phyloP scores from a whole-genome alignment of 2,329 filamentous ascomycete species.

The Calonectria henricotiae region DNA sequence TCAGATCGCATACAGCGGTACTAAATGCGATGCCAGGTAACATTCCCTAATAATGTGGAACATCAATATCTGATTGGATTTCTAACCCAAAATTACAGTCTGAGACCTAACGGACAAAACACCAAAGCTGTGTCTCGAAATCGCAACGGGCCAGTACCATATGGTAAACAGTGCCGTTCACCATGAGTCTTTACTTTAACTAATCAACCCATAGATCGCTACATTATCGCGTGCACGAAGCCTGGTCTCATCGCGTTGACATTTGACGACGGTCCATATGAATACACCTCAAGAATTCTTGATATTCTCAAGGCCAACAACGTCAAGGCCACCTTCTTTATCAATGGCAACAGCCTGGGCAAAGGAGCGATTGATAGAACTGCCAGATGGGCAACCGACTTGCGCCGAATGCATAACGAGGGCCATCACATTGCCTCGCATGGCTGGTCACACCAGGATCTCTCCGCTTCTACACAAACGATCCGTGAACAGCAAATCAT shows the following conservation, averaged over 20 bases:
- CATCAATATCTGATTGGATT: too few relatives aligned
- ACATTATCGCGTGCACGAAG: conserved; percentile 60
- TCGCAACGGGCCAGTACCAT: not conserved
- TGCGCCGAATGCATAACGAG: conserved; percentile 66
- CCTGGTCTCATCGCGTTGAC: conserved; percentile 62
- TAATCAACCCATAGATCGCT: not conserved
- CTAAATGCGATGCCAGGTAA: conserved; percentile 51
- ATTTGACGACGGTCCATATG: conserved; percentile 65
- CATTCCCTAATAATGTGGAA: not conserved
- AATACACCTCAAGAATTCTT: conserved; percentile 62
- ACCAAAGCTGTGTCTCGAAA: not conserved
- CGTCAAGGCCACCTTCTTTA: conserved; percentile 60
- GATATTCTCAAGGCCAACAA: conserved; percentile 57
- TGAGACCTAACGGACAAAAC: not conserved
- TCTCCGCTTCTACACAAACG: conserved; percentile 56
- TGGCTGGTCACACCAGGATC: conserved; percentile 65
- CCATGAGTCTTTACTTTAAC: not conserved
- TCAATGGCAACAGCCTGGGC: conserved; percentile 58
- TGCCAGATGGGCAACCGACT: conserved; percentile 56
- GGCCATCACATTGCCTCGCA: conserved; percentile 75
- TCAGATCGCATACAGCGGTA: conserved; percentile 57
- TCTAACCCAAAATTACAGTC: not conserved
- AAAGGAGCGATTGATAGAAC: conserved; percentile 61
- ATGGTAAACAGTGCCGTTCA: not conserved
- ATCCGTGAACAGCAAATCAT: conserved; percentile 61